Evolutionary conservation across 495 filamentous ascomycete species (phyloP), one percentile per base, ranked within the genome.

Genomic region (Lophiotrema nucula): DNA sequence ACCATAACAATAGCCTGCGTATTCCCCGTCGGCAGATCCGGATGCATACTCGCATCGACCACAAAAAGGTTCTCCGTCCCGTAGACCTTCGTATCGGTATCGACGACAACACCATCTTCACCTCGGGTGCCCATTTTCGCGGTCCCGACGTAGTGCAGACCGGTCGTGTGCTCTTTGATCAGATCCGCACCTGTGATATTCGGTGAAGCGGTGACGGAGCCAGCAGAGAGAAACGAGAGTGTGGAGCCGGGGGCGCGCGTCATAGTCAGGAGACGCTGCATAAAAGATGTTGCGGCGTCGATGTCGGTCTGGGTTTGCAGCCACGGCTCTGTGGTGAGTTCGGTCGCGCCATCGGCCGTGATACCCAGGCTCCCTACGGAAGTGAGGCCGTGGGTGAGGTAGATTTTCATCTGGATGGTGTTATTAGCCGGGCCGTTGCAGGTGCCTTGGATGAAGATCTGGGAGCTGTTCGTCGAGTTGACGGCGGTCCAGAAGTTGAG

Each of bases 11-110:
- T 73, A n/a, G 72, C 64, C 62, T 74, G 70, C 10, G 72, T 74
- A 58, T 79, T 79, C 24, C 70, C 72, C 16, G 74, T 79, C 1
- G 56, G 56, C 0, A 79, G 67, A 39, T 74, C 73, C n/a, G 76
- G 76, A 53, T 74, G 71, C 41, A 76, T 76, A 58, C 69, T 70
- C 18, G 68, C 72, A 55, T 62, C 64, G 2, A 64, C 60, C 1
- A 64, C 60, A 22, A 62, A 62, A 3, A 62, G 24, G 22, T 62
- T 56, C 24, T 52, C 47, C 10, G 52, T 62, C 37, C 58, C 58
- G 21, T 28, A 49, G 18, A 62, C 58, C 45, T 62, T 62, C 31
- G 58, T 56, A 27, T 60, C 48, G 10, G 56, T 53, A 25, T 60
- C 56, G 8, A 60, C 56, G 2, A 58, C 56, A 3, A 50, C 56